Conservation (phyloP, 108 stramenopile species). For the Fragilaria crotonensis region DNA sequence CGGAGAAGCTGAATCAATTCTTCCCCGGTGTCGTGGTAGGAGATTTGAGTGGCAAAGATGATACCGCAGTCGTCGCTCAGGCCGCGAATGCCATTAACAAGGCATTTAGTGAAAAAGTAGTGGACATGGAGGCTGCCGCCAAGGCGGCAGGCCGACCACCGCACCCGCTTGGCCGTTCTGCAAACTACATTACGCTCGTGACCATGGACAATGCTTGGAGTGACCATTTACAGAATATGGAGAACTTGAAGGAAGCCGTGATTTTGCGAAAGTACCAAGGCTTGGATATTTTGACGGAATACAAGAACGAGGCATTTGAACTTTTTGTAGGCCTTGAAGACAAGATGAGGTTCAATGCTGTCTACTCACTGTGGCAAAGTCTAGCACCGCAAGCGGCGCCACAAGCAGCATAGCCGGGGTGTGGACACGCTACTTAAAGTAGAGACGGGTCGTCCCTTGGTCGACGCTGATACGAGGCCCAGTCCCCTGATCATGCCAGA, state of each 20-base stretch:
- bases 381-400: constrained; percentile 11
- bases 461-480: too few species aligned
- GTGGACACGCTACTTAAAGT: too few species aligned
- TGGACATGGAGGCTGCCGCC: constrained; percentile 50
- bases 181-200: constrained; percentile 80
- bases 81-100: neutral
- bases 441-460: too few species aligned
- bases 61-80: constrained; percentile 27
- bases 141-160: constrained; percentile 50
- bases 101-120: constrained; percentile 50
- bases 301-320: constrained; percentile 59
- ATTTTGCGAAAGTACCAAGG: constrained; percentile 69
- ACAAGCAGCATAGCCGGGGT: constrained; percentile 1
- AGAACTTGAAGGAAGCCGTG: constrained; percentile 78
- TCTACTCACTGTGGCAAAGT: constrained; percentile 83
- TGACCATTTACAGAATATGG: constrained; percentile 84
- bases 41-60: constrained; percentile 41
- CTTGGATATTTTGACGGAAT: constrained; percentile 69
- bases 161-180: constrained; percentile 69
- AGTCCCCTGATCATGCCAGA: too few species aligned
- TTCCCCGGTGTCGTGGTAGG: constrained; percentile 57
- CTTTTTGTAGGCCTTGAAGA: constrained; percentile 75
- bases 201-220: constrained; percentile 89
- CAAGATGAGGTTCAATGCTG: constrained; percentile 75
- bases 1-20: constrained; percentile 74